phyloP scores from a whole-genome alignment of 257 asterid genomes.

The Ligustrum vulgare region DNA sequence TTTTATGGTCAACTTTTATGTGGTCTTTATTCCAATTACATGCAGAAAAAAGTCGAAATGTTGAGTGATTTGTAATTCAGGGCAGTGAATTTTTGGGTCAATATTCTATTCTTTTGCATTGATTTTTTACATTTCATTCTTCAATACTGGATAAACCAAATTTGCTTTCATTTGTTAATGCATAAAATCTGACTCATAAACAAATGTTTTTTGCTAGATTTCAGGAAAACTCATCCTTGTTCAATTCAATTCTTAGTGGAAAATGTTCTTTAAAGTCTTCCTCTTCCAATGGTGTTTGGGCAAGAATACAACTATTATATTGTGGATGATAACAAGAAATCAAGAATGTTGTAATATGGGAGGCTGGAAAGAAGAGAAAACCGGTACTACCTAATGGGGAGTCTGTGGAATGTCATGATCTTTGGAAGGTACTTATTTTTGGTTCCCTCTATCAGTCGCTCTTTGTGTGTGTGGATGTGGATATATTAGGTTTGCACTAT shows the following conservation, averaged over 20 bases:
- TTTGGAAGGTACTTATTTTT: constrained; percentile 77
- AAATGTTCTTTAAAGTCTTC: constrained; percentile 72
- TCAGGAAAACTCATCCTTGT: constrained; percentile 15
- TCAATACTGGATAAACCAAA: background rate
- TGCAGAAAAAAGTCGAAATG: background rate
- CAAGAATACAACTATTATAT: constrained; percentile 84
- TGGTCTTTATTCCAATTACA: background rate
- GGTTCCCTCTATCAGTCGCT: constrained; percentile 10
- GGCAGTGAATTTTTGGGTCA: background rate
- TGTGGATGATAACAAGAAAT: constrained; percentile 84
- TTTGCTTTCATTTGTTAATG: background rate
- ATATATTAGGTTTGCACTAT: constrained; percentile 1
- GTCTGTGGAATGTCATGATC: constrained; percentile 76
- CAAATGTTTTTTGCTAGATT: constrained; percentile 19
- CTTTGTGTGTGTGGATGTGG: background rate
- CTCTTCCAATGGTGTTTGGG: constrained; percentile 54
- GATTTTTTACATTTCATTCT: background rate
- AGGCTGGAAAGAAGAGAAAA: constrained; percentile 79
- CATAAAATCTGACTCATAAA: background rate
- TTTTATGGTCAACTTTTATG: background rate
- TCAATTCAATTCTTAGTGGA: constrained; percentile 14
- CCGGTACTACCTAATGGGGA: constrained; percentile 66
- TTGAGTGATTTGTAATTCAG: background rate
- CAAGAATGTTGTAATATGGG: constrained; percentile 71
- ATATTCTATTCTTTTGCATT: background rate